phyloP scores from a whole-genome alignment of 192 early-diverging fungal genomes.

The Phlyctochytrium arcticum region DNA sequence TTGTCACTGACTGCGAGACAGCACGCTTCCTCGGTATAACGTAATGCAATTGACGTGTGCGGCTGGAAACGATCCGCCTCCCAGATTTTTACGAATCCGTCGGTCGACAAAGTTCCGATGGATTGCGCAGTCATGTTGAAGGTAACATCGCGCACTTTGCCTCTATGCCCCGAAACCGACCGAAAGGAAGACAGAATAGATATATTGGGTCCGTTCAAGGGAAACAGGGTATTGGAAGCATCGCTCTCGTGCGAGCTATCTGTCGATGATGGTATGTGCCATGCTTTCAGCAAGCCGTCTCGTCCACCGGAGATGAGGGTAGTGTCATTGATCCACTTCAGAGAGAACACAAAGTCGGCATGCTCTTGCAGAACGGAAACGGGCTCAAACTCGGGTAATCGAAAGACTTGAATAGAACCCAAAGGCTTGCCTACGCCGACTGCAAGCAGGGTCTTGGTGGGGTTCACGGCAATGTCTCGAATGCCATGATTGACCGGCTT shows the following conservation, averaged over 20 bases:
- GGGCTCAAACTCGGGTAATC: conserved; percentile 54
- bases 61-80: conserved; percentile 31
- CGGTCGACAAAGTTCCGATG: conserved; percentile 54
- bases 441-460: conserved; percentile 58
- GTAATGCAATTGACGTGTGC: conserved; percentile 5
- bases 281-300: conserved; percentile 18
- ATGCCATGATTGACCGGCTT: conserved; percentile 46
- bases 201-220: neutral
- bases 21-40: conserved; percentile 26
- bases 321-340: conserved; percentile 56
- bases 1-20: conserved; percentile 22
- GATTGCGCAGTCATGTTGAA: conserved; percentile 29
- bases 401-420: conserved; percentile 57
- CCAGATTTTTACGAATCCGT: conserved; percentile 64
- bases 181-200: conserved; percentile 29
- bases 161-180: conserved; percentile 32
- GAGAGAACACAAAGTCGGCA: conserved; percentile 61
- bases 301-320: conserved; percentile 59
- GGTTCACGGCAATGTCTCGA: conserved; percentile 59
- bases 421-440: conserved; percentile 55
- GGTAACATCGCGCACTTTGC: conserved; percentile 57
- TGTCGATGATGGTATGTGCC: conserved; percentile 1
- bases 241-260: neutral
- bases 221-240: neutral
- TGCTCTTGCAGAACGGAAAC: conserved; percentile 59